Base-by-base conservation (phyloP, 495 filamentous ascomycete genomes). In the Thermochaetoides thermophila region DNA sequence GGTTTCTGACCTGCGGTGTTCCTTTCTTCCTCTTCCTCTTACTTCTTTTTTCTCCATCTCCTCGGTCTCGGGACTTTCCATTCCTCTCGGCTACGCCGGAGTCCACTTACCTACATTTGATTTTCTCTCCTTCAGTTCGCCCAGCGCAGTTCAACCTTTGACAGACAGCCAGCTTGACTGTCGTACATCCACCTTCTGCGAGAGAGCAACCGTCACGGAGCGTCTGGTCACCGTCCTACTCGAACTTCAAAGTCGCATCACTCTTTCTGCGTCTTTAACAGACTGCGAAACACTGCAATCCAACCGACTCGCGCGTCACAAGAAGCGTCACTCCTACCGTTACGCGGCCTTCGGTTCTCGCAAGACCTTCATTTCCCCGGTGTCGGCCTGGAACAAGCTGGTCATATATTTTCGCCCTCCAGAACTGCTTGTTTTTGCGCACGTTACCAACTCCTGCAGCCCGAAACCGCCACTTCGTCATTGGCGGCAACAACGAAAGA, bases 141-240 rank as follows among this genome's bases (percentile, higher is more conserved):
- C n/a, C n/a, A n/a, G n/a, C n/a, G n/a, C n/a, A n/a, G n/a, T n/a
- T n/a, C n/a, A n/a, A n/a, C 41, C 34, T 40, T 50, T 44, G 44
- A 34, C 32, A 33, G 54, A 56, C 57, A 46, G 57, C 60, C 48
- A 64, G 55, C 45, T 46, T 56, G n/a, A 57, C 39, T 49, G 43
- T 45, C 37, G 33, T 34, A 29, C 35, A 35, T 32, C 20, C 31
- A 37, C 34, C 41, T n/a, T n/a, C n/a, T n/a, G n/a, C n/a, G n/a
- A n/a, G n/a, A n/a, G n/a, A n/a, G n/a, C n/a, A n/a, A n/a, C n/a
- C n/a, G n/a, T n/a, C n/a, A n/a, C n/a, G n/a, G n/a, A n/a, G n/a
- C n/a, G n/a, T 34, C 22, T 18, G 31, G 36, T 42, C 42, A 32
- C 39, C 36, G 39, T 39, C 32, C 34, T 25, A 27, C 35, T 15